These are phyloP conservation scores for Botrytis galanthina DNA, from an alignment of 2,329 filamentous ascomycete species.

Conservation along the genomic window DNA sequence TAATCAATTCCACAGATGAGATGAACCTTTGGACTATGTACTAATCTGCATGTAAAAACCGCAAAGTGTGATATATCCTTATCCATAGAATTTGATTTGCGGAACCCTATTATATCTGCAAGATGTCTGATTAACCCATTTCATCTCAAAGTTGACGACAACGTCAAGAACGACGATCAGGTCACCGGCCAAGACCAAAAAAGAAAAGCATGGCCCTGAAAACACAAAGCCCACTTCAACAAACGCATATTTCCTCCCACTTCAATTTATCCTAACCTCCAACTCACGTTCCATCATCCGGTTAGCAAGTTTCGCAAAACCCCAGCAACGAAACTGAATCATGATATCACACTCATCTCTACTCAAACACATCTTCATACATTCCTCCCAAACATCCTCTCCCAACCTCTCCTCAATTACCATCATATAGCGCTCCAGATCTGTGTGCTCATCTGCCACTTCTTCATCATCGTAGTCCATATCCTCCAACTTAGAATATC, in stretches of 20 bases:
- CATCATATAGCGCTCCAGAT: neutral
- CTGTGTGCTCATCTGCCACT: neutral
- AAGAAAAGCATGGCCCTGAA: neutral
- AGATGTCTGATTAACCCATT: neutral
- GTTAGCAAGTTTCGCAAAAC: neutral
- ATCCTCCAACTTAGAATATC: fast-evolving
- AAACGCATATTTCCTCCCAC: neutral
- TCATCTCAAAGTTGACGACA: neutral
- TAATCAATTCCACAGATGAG: neutral
- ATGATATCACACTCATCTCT: neutral
- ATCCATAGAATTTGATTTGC: neutral
- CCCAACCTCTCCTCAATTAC: neutral
- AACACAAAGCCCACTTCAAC: neutral
- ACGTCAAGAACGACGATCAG: neutral
- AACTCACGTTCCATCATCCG: neutral
- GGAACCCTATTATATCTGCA: neutral
- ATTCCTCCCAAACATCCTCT: neutral
- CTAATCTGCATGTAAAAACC: neutral
- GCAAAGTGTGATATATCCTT: neutral
- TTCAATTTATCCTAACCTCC: neutral
- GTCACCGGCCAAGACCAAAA: neutral
- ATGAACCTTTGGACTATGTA: neutral
- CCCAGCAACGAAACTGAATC: neutral
- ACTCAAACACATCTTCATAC: neutral
- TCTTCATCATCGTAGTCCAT: neutral